Conservation (phyloP, 164 flowering plant genomes). For the Vitis rupestris region DNA sequence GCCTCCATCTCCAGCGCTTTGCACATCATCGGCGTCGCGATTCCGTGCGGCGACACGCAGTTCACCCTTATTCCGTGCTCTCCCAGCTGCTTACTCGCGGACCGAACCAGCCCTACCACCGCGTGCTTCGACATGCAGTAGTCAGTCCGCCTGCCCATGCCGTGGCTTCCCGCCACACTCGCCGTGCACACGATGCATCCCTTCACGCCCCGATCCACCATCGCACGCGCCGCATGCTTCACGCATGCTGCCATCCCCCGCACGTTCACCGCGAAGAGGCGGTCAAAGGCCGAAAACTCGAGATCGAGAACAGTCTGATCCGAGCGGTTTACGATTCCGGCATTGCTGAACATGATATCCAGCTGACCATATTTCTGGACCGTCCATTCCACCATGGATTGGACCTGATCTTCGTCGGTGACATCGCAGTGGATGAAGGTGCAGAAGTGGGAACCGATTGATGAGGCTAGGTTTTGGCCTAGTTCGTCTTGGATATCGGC, state of each 20-base stretch:
- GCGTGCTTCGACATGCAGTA: conserved; percentile 55
- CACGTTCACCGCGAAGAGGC: conserved; percentile 5
- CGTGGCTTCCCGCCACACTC: conserved; percentile 33
- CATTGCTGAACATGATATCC: conserved; percentile 32
- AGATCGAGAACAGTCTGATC: conserved; percentile 6
- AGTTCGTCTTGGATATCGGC: conserved; percentile 28
- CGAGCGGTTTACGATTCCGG: not conserved
- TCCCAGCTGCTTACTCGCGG: conserved; percentile 42
- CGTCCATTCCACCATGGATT: conserved; percentile 13
- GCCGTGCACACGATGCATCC: conserved; percentile 53
- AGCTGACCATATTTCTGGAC: conserved; percentile 18
- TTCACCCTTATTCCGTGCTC: conserved; percentile 50
- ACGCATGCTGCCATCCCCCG: conserved; percentile 46
- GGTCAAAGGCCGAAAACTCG: not conserved
- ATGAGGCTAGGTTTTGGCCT: conserved; percentile 13
- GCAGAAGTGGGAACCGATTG: conserved; percentile 15
- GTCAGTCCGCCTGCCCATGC: conserved; percentile 9
- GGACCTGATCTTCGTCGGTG: conserved; percentile 23
- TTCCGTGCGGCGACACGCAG: conserved; percentile 42
- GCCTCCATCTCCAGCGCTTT: not conserved
- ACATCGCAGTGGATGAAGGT: conserved; percentile 30
- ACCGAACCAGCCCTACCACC: conserved; percentile 44
- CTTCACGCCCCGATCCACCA: conserved; percentile 34
- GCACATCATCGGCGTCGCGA: conserved; percentile 41
- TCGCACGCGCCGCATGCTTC: conserved; percentile 57